Percentiles rank a stretch among this genome's conserved stretches.
Conservation (phyloP, 139 green algal species). For the Tetraselmis chui region DNA sequence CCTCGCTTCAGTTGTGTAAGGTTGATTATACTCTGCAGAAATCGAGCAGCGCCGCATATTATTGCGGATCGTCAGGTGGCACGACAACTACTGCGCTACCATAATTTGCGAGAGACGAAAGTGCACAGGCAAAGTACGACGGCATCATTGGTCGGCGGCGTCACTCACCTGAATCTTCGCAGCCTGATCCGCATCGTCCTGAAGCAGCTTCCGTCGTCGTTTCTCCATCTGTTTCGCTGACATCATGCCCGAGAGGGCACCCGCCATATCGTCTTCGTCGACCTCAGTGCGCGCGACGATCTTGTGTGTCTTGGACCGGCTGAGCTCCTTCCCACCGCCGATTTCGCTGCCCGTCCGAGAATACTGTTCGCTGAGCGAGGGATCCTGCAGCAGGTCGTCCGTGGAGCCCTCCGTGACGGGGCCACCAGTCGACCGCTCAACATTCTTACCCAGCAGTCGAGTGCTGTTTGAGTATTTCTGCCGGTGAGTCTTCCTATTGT, state of each 20-base stretch:
- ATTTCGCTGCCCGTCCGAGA: too few species aligned
- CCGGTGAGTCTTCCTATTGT: too few species aligned
- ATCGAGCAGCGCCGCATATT: background rate
- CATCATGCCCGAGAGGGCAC: background rate
- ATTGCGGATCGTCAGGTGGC: background rate
- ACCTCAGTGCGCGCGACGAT: background rate
- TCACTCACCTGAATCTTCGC: background rate
- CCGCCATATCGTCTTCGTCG: background rate
- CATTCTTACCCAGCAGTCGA: background rate
- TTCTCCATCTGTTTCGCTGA: background rate
- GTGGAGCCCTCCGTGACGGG: too few species aligned
- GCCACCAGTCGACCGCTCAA: too few species aligned
- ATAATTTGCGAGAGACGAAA: too few species aligned
- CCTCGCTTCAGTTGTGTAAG: background rate
- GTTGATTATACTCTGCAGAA: background rate
- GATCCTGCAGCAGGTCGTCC: too few species aligned
- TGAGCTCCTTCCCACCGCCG: too few species aligned
- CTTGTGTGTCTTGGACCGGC: background rate
- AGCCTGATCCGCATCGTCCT: background rate
- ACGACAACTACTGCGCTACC: background rate
- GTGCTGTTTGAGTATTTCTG: background rate
- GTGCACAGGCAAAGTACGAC: background rate
- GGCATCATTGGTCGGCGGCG: too few species aligned
- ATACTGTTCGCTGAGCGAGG: too few species aligned
- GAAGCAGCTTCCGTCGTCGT: background rate